Base-by-base conservation (phyloP, 768 basidiomycete species). In the Naganishia friedmannii region DNA sequence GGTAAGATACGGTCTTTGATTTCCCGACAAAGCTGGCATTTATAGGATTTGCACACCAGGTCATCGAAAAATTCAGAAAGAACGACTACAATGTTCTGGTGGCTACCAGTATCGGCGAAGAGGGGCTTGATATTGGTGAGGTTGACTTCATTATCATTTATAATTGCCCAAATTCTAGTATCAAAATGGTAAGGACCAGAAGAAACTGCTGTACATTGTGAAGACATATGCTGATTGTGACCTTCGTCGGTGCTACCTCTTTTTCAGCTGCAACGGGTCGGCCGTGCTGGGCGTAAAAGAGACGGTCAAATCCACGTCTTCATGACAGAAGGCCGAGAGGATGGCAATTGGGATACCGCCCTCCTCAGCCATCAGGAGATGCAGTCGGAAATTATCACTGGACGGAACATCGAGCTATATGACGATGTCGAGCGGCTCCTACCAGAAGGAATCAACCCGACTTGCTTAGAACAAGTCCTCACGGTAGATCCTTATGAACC, bases 51-150 rank as follows among this genome's bases (percentile, higher is more conserved):
- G 19, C 10, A 13, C 29, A 69, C 2, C 73, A 97, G 93, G 85
- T 91, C 37, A 91, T 99, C 76, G 83, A 88, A 70, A 86, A 87
- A 72, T 98, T 99, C 84, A 93, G 93, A 78, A 83, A 82, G 4
- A 93, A 92, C 13, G 88, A 88, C 70, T 92, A 87, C 79, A 99
- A 99, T 74, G 88, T 96, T 45, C 83, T 99, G 13, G 95, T 99
- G 9, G 90, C 94, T 0, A 98, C 96, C 5, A 95, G 90, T 3
- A 92, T 99, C 67, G 96, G 96, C 26, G 96, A 99, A 82, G 96
- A 99, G 81, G 96, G 96, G 69, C 84, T 99, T 21, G 96, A 99
- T 79, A 99, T 99, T 67, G 96, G 96, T 37, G 94, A 96, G 79
- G 89, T 99, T 19, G 96, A 99, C 78, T 84, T 93, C 77, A 95